Conservation (phyloP, 805 yeast genomes). For the Saturnispora diversa region DNA sequence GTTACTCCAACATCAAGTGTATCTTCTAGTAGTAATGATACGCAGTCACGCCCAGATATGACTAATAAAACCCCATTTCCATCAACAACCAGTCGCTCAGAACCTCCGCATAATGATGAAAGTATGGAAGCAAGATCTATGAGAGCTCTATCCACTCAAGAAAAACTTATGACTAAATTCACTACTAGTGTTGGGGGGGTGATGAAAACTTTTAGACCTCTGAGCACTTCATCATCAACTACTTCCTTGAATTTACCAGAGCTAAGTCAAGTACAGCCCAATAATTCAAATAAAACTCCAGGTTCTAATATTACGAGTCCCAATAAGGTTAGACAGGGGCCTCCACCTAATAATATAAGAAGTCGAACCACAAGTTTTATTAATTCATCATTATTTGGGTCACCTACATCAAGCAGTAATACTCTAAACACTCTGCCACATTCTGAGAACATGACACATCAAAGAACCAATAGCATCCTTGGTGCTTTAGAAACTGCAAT, state of each 20-base stretch:
- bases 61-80: slow-evolving; percentile 6
- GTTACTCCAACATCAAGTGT: slow-evolving; percentile 28
- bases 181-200: slow-evolving; percentile 30
- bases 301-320: slow-evolving; percentile 5
- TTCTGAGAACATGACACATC: neutral
- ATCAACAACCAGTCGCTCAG: slow-evolving; percentile 12
- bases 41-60: slow-evolving; percentile 10
- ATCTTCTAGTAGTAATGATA: slow-evolving; percentile 16
- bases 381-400: slow-evolving; percentile 20
- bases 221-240: slow-evolving; percentile 28
- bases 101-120: neutral
- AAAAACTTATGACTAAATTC: slow-evolving; percentile 24
- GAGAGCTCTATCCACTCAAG: slow-evolving; percentile 18
- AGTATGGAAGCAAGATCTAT: slow-evolving; percentile 10
- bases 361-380: slow-evolving; percentile 30
- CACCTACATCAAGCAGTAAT: slow-evolving; percentile 6
- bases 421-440: neutral
- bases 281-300: neutral
- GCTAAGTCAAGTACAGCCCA: slow-evolving; percentile 10
- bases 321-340: neutral
- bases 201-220: slow-evolving; percentile 29
- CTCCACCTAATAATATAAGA: slow-evolving; percentile 16
- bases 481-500: slow-evolving; percentile 29
- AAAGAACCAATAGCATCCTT: slow-evolving; percentile 13
- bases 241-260: slow-evolving; percentile 23